phyloP scores from a whole-genome alignment of 495 filamentous ascomycete species.

The Daldinia concentrica region DNA sequence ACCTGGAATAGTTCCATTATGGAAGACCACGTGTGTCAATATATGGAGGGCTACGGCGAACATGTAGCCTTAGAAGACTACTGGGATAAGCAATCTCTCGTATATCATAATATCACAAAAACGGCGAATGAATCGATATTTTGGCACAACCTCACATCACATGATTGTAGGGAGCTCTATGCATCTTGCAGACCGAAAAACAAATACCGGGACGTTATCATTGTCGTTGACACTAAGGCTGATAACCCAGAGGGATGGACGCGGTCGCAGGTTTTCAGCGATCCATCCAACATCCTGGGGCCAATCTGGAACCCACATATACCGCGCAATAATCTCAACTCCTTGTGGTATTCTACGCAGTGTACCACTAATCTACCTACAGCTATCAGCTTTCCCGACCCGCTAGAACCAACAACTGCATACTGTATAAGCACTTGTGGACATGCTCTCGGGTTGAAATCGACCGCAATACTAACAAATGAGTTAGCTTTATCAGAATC shows the following conservation, averaged over 20 bases:
- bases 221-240: background rate
- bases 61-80: background rate
- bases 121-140: background rate
- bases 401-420: background rate
- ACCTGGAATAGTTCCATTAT: background rate
- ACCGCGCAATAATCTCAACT: background rate
- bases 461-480: background rate
- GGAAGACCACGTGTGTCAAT: background rate
- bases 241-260: background rate
- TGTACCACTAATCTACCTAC: background rate
- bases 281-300: background rate
- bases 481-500: background rate
- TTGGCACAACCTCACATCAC: background rate
- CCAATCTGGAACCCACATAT: background rate
- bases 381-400: background rate
- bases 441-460: background rate
- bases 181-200: background rate
- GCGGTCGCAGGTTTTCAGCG: background rate
- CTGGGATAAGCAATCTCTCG: background rate
- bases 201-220: background rate
- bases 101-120: background rate
- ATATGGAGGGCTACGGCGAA: background rate
- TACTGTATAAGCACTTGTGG: background rate
- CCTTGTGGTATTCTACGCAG: conserved; percentile 1
- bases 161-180: background rate